phyloP scores from a whole-genome alignment of 352 stramenopile species.

The Globisporangium sylvaticum region DNA sequence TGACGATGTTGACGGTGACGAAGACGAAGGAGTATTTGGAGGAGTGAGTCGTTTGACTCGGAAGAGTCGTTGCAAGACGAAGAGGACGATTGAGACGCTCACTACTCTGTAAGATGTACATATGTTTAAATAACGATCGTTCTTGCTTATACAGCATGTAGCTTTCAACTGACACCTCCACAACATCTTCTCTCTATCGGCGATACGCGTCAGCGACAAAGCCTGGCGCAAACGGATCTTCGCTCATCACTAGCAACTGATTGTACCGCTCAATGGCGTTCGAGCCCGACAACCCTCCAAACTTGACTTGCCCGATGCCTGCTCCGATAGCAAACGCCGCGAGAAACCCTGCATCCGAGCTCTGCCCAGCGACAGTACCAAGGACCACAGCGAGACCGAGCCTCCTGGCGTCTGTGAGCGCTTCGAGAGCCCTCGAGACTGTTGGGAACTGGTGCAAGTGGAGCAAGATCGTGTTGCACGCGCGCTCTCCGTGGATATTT shows the following conservation, averaged over 20 bases:
- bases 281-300: slow-evolving; percentile 43
- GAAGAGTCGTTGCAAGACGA: slow-evolving; percentile 71
- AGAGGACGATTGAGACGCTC: slow-evolving; percentile 18
- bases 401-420: slow-evolving; percentile 39
- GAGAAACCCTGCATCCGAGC: slow-evolving; percentile 33
- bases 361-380: slow-evolving; percentile 31
- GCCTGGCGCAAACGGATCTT: slow-evolving; percentile 36
- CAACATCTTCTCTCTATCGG: slow-evolving; percentile 12
- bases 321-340: slow-evolving; percentile 44
- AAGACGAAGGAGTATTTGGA: slow-evolving; percentile 52
- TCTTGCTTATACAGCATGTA: not conserved
- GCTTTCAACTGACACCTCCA: not conserved
- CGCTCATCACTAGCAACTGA: slow-evolving; percentile 37
- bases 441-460: slow-evolving; percentile 54
- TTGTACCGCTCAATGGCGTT: slow-evolving; percentile 59
- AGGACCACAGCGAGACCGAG: slow-evolving; percentile 55
- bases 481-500: slow-evolving; percentile 42
- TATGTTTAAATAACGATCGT: not conserved
- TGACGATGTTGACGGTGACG: slow-evolving; percentile 15
- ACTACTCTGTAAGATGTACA: slow-evolving; percentile 2
- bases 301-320: slow-evolving; percentile 66
- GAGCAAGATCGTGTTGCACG: slow-evolving; percentile 58
- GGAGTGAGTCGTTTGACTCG: slow-evolving; percentile 75
- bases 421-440: slow-evolving; percentile 37
- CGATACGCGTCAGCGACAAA: slow-evolving; percentile 39